Evolutionary conservation across 2,329 filamentous ascomycete genomes (phyloP).

Genomic region (Colletotrichum liriopes): DNA sequence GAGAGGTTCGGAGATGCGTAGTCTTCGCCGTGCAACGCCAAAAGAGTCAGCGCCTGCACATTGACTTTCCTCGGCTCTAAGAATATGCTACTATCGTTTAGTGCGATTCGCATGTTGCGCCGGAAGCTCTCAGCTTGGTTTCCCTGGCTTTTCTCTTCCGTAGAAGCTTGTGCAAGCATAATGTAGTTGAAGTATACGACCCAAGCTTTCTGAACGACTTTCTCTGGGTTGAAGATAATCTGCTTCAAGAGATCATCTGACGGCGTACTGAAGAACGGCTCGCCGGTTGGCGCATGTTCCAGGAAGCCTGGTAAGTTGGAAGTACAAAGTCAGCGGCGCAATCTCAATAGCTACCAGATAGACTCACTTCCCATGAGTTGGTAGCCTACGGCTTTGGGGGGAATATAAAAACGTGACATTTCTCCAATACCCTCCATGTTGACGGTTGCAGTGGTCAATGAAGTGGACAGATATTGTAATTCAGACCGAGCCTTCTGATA

Average conservation of each 20-base stretch:
- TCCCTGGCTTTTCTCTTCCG: neutral
- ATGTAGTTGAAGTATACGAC: constrained; percentile 26
- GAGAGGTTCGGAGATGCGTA: constrained; percentile 27
- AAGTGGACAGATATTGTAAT: constrained; percentile 12
- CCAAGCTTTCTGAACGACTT: constrained; percentile 14
- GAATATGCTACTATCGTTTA: constrained; percentile 26
- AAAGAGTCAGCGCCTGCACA: neutral
- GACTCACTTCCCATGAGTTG: constrained; percentile 26
- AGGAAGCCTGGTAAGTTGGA: constrained; percentile 1
- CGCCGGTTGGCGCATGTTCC: constrained; percentile 20
- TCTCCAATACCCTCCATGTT: neutral
- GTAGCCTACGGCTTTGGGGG: constrained; percentile 16
- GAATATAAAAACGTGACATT: constrained; percentile 1
- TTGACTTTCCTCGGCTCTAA: constrained; percentile 17
- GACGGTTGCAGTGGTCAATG: constrained; percentile 11
- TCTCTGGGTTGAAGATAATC: constrained; percentile 13
- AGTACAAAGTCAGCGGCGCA: neutral
- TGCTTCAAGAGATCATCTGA: constrained; percentile 18
- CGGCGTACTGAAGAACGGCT: constrained; percentile 12
- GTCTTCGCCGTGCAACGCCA: constrained; percentile 26
- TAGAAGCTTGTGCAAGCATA: constrained; percentile 13
- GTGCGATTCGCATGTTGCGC: constrained; percentile 15
- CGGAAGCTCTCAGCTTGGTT: neutral
- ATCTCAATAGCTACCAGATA: too few relatives aligned
- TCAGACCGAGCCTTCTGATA: constrained; percentile 6